These are phyloP conservation scores for Mucor ambiguus DNA, from an alignment of 371 early-diverging fungal genomes.

Conservation along the genomic window DNA sequence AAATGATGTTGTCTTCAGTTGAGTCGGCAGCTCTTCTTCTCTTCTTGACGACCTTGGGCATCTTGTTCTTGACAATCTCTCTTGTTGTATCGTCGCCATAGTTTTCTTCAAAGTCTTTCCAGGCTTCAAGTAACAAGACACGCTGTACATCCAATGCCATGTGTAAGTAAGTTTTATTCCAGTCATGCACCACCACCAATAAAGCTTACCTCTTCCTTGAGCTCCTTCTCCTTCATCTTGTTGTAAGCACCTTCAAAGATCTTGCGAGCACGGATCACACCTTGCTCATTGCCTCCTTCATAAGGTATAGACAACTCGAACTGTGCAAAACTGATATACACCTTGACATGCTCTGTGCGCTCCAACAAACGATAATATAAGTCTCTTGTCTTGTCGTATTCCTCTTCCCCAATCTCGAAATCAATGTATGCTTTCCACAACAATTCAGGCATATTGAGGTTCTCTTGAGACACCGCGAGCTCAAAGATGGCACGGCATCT, in stretches of 20 bases:
- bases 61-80: slow-evolving; percentile 63
- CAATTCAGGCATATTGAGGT: slow-evolving; percentile 95
- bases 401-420: slow-evolving; percentile 85
- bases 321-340: slow-evolving; percentile 94
- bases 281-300: slow-evolving; percentile 47
- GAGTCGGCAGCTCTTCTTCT: slow-evolving; percentile 68
- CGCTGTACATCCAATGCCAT: slow-evolving; percentile 47
- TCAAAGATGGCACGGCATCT: slow-evolving; percentile 89
- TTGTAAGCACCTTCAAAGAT: slow-evolving; percentile 78
- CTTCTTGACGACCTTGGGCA: slow-evolving; percentile 93
- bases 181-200: not conserved
- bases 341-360: slow-evolving; percentile 94
- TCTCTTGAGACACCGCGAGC: slow-evolving; percentile 84
- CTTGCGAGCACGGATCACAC: slow-evolving; percentile 61
- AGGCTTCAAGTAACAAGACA: slow-evolving; percentile 86
- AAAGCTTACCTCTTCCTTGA: slow-evolving; percentile 67
- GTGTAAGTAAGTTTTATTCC: not conserved
- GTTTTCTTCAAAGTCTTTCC: slow-evolving; percentile 87
- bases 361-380: slow-evolving; percentile 87
- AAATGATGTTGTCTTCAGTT: slow-evolving; percentile 62
- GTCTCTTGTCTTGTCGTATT: slow-evolving; percentile 75
- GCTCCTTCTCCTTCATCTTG: slow-evolving; percentile 67
- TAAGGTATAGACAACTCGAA: slow-evolving; percentile 77
- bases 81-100: slow-evolving; percentile 62
- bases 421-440: slow-evolving; percentile 98